phyloP scores from a whole-genome alignment of 306 rosid species.

The Cicer cuneatum region DNA sequence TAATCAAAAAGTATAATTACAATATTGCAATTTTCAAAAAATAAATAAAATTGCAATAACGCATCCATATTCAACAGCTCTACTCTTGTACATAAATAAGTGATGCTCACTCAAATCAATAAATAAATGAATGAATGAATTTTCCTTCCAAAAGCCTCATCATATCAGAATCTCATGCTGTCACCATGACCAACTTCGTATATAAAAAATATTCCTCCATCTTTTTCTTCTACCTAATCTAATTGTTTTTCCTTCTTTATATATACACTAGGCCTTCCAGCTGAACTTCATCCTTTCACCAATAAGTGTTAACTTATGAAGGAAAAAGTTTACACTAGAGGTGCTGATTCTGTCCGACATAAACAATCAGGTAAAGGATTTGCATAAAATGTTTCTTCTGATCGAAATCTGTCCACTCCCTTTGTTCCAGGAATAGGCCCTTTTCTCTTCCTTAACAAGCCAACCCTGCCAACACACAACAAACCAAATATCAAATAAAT shows the following conservation, averaged over 20 bases:
- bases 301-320: constrained; percentile 4
- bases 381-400: constrained; percentile 89
- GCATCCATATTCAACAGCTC: neutral
- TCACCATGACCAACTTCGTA: constrained; percentile 38
- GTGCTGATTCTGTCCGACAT: constrained; percentile 61
- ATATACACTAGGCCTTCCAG: constrained; percentile 42
- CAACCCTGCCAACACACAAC: constrained; percentile 63
- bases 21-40: constrained; percentile 3
- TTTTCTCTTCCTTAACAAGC: constrained; percentile 82
- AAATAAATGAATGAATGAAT: constrained; percentile 43
- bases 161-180: constrained; percentile 29
- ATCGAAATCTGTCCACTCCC: constrained; percentile 88
- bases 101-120: constrained; percentile 13
- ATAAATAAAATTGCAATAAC: neutral
- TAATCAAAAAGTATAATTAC: constrained; percentile 24
- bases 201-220: constrained; percentile 21
- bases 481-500: constrained; percentile 7
- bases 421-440: constrained; percentile 91
- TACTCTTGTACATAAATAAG: constrained; percentile 9
- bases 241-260: constrained; percentile 3
- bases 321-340: constrained; percentile 14
- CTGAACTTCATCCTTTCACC: constrained; percentile 33
- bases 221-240: neutral
- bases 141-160: constrained; percentile 35
- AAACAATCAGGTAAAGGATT: constrained; percentile 92